Conservation (phyloP, 164 flowering plant species). For the Vitis rupestris region DNA sequence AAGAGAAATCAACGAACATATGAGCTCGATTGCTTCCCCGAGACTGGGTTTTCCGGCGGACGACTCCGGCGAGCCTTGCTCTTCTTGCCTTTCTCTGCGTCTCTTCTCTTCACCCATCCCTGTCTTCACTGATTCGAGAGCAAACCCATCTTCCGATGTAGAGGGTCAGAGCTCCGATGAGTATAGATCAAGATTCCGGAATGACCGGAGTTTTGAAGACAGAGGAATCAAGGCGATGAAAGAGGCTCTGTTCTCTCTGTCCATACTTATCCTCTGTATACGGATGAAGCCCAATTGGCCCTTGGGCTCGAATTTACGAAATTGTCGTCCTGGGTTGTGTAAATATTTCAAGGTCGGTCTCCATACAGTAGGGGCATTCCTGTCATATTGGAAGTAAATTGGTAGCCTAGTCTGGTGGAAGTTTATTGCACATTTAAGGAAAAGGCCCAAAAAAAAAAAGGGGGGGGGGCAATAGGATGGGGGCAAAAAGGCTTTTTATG, state of each 20-base stretch:
- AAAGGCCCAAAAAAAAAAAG: background rate
- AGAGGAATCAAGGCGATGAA: constrained; percentile 10
- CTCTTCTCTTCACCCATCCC: constrained; percentile 36
- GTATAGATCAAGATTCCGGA: constrained; percentile 6
- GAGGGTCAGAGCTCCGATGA: constrained; percentile 9
- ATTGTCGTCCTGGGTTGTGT: constrained; percentile 15
- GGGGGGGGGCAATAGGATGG: too few species aligned
- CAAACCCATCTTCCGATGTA: constrained; percentile 23
- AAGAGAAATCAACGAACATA: constrained; percentile 52
- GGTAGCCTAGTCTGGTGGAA: constrained; percentile 4
- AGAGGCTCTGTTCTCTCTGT: constrained; percentile 5
- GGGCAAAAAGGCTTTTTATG: too few species aligned
- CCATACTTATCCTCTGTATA: constrained; percentile 15
- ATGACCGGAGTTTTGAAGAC: background rate
- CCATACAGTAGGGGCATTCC: constrained; percentile 11
- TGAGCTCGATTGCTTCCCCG: constrained; percentile 35
- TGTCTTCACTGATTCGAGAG: constrained; percentile 11
- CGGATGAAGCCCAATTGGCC: constrained; percentile 12
- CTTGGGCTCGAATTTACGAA: constrained; percentile 18
- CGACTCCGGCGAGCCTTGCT: constrained; percentile 2
- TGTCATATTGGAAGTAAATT: background rate
- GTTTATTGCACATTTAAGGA: background rate
- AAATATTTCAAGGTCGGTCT: background rate
- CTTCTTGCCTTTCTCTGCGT: constrained; percentile 3
- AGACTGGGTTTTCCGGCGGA: constrained; percentile 21